Percentiles rank a stretch among this genome's conserved stretches.
These are phyloP conservation scores for Zasmidium angulare DNA, from an alignment of 2,329 filamentous ascomycete species.

Conservation along the genomic window DNA sequence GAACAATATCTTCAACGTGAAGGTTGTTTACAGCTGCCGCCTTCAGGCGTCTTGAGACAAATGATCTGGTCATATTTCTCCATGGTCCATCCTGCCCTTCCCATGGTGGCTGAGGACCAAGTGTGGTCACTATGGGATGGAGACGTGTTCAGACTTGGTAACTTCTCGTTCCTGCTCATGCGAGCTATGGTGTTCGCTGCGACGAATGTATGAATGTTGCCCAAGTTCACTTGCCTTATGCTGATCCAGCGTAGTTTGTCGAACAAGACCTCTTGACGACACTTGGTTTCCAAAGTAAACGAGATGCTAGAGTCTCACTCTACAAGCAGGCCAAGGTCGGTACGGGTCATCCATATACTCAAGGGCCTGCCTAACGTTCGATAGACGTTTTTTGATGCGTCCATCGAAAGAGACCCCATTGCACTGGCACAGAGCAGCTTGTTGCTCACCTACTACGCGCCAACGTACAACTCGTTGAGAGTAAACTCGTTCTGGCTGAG, in stretches of 20 bases:
- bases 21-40: slow-evolving; percentile 23
- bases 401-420: slow-evolving; percentile 6
- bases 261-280: background rate
- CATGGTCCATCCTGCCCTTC: slow-evolving; percentile 20
- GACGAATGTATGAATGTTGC: background rate
- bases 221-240: background rate
- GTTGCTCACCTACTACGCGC: slow-evolving; percentile 9
- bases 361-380: background rate
- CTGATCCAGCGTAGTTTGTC: background rate
- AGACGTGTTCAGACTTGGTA: slow-evolving; percentile 11
- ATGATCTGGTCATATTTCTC: slow-evolving; percentile 23
- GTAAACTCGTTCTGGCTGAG: slow-evolving; percentile 9
- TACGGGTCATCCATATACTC: background rate
- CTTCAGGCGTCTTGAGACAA: slow-evolving; percentile 9
- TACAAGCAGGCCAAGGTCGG: slow-evolving; percentile 8
- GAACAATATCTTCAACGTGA: slow-evolving; percentile 18
- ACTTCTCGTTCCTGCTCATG: slow-evolving; percentile 15
- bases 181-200: slow-evolving; percentile 21
- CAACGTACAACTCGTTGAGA: slow-evolving; percentile 2
- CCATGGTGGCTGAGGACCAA: slow-evolving; percentile 18
- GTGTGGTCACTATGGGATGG: slow-evolving; percentile 20
- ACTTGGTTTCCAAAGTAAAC: slow-evolving; percentile 4
- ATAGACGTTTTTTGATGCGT: slow-evolving; percentile 5
- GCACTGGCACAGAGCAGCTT: slow-evolving; percentile 7
- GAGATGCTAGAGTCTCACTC: slow-evolving; percentile 8